Evolutionary conservation across 176 grass and related monocot species (phyloP).

Genomic region (Miscanthus lutarioriparius): DNA sequence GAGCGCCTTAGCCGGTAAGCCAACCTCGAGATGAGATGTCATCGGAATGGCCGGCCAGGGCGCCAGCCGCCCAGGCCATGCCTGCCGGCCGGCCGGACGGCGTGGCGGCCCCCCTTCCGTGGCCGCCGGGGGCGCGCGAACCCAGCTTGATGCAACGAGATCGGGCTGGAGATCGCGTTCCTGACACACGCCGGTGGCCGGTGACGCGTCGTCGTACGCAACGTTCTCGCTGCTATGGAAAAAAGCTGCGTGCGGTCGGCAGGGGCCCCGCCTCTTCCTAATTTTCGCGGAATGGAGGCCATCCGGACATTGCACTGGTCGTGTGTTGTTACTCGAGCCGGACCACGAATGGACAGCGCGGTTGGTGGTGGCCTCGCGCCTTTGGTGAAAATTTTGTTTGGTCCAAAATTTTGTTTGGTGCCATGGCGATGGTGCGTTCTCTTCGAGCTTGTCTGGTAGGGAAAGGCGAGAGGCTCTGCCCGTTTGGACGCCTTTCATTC

Average conservation of each 20-base stretch:
- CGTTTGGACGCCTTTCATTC: not conserved
- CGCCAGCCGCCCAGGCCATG: no score
- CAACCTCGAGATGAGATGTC: not conserved
- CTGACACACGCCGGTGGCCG: slow-evolving; percentile 4
- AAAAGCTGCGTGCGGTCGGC: not conserved
- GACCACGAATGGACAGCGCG: not conserved
- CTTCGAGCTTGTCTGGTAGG: not conserved
- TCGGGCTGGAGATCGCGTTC: not conserved
- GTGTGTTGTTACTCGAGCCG: no score
- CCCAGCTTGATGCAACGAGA: not conserved
- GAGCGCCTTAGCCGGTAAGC: not conserved
- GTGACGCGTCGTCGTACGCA: not conserved
- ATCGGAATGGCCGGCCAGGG: not conserved
- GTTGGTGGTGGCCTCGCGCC: not conserved
- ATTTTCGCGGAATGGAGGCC: not conserved
- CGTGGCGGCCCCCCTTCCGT: no score
- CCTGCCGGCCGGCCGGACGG: not conserved
- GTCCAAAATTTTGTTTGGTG: slow-evolving; percentile 15
- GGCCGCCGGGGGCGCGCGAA: not conserved
- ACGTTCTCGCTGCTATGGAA: not conserved
- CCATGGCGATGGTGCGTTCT: slow-evolving; percentile 16
- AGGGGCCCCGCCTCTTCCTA: not conserved
- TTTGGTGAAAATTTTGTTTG: slow-evolving; percentile 7
- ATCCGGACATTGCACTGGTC: slow-evolving; percentile 11
- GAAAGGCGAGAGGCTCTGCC: not conserved